Percentiles rank a stretch among this genome's conserved stretches.
phyloP scores from a whole-genome alignment of 129 eudicot species.

The Rutidosis leptorrhynchoides region DNA sequence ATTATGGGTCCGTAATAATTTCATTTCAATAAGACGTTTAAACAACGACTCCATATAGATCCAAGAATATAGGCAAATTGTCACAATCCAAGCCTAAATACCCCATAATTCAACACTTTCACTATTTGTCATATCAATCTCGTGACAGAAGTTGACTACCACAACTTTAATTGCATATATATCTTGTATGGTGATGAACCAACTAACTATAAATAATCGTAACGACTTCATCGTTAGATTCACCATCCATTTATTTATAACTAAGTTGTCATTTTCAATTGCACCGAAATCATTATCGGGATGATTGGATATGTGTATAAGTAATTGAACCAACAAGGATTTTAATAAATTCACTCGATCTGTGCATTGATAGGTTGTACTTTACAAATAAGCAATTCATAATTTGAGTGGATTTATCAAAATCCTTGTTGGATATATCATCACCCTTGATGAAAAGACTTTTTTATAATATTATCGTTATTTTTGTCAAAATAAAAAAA shows the following conservation, averaged over 20 bases:
- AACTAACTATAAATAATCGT: background rate
- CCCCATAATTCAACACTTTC: background rate
- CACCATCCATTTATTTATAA: background rate
- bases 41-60: background rate
- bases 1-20: too few relatives aligned
- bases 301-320: too few relatives aligned
- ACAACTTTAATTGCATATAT: background rate
- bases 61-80: slow-evolving; percentile 4
- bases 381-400: too few relatives aligned
- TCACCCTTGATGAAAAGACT: too few relatives aligned
- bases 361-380: too few relatives aligned
- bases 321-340: too few relatives aligned
- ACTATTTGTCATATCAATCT: background rate
- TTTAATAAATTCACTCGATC: too few relatives aligned
- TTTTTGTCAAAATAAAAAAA: too few relatives aligned
- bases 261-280: background rate
- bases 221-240: background rate
- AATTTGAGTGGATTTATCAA: too few relatives aligned
- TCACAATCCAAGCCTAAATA: background rate
- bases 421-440: too few relatives aligned
- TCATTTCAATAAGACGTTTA: background rate
- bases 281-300: too few relatives aligned
- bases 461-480: too few relatives aligned
- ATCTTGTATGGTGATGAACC: background rate
- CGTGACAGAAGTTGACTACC: background rate